Conservation (phyloP, 176 grass and related monocot genomes). For the Triticum timopheevii region DNA sequence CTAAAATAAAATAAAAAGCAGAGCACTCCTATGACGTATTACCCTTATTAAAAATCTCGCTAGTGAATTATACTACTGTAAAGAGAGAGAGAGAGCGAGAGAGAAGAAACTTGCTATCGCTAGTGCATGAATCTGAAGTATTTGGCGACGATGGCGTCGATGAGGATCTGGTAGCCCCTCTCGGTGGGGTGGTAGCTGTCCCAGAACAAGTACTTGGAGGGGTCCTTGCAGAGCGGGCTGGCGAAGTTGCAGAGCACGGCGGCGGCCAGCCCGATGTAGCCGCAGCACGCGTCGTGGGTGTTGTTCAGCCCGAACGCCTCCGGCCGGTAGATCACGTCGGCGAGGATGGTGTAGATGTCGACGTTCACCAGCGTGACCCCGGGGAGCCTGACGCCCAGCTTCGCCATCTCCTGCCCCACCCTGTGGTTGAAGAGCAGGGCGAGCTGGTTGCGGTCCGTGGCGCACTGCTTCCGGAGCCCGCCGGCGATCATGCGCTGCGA, state of each 20-base stretch:
- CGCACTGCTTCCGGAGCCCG: conserved; percentile 43
- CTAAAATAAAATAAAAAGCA: too few species aligned
- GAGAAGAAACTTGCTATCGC: not conserved
- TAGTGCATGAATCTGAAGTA: conserved; percentile 41
- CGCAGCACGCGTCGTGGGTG: conserved; percentile 55
- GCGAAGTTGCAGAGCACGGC: conserved; percentile 53
- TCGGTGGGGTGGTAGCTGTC: conserved; percentile 76
- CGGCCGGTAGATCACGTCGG: conserved; percentile 35
- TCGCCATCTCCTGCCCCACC: conserved; percentile 24
- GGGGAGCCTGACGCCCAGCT: conserved; percentile 20
- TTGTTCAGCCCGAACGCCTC: conserved; percentile 41
- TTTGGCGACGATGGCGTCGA: conserved; percentile 22
- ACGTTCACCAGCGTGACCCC: conserved; percentile 37
- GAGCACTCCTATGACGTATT: too few species aligned
- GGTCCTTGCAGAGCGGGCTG: conserved; percentile 36
- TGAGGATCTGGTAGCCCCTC: conserved; percentile 47
- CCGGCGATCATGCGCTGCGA: conserved; percentile 52
- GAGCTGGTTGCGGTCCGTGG: conserved; percentile 54
- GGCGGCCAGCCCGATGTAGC: conserved; percentile 34
- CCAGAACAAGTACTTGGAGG: conserved; percentile 63
- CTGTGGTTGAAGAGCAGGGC: conserved; percentile 51
- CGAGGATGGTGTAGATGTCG: conserved; percentile 47
- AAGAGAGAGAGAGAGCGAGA: too few species aligned
- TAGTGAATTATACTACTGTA: too few species aligned
- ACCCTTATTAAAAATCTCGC: too few species aligned